A percentile compares a stretch with the other conserved stretches of the same genome.
These are phyloP conservation scores for Podospora pseudopauciseta DNA, from an alignment of 495 filamentous ascomycete species.

Conservation along the genomic window DNA sequence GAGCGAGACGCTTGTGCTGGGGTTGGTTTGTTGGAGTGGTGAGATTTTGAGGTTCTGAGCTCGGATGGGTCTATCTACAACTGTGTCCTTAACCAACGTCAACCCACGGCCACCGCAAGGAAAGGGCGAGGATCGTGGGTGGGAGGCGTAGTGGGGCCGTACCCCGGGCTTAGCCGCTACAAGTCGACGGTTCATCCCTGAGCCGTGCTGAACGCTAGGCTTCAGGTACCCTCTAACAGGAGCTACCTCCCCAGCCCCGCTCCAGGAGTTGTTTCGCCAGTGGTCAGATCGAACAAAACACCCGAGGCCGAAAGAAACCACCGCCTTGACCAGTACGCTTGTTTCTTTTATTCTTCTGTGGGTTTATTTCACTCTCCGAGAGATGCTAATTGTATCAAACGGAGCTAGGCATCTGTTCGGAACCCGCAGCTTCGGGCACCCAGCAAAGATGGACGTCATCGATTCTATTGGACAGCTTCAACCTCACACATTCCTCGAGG, in stretches of 20 bases:
- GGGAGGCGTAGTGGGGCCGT: slow-evolving; percentile 16
- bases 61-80: slow-evolving; percentile 27
- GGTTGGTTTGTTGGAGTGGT: not conserved
- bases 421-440: not conserved
- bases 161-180: slow-evolving; percentile 10
- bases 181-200: slow-evolving; percentile 1
- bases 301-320: not conserved
- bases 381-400: not conserved
- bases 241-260: not conserved
- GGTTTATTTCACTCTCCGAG: too few relatives aligned
- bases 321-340: too few relatives aligned
- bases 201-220: not conserved
- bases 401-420: not conserved
- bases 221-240: slow-evolving; percentile 9
- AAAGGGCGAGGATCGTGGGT: slow-evolving; percentile 13
- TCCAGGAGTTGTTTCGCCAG: slow-evolving; percentile 1
- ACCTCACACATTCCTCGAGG: not conserved
- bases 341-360: not conserved
- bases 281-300: not conserved
- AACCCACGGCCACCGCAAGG: slow-evolving; percentile 13
- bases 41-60: slow-evolving; percentile 21
- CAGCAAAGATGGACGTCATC: not conserved
- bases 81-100: slow-evolving; percentile 34
- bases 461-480: not conserved
- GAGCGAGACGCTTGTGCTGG: not conserved